Conservation (phyloP, 306 rosid genomes). For the Trifolium repens region DNA sequence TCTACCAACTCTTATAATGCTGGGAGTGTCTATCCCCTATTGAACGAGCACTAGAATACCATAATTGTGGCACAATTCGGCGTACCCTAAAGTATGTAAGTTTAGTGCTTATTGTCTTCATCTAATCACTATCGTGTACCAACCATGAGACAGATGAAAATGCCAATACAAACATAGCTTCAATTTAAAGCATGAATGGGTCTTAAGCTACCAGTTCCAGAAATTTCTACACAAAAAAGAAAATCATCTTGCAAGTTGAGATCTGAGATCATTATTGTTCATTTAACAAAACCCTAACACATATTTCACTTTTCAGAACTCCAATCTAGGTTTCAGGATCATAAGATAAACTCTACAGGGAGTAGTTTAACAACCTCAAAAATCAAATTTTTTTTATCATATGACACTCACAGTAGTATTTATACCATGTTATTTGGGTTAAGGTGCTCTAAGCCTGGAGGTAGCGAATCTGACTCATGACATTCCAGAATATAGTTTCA, state of each 20-base stretch:
- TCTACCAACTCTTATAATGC: slow-evolving; percentile 22
- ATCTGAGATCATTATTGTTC: not conserved
- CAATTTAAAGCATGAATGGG: slow-evolving; percentile 17
- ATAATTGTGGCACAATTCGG: slow-evolving; percentile 7
- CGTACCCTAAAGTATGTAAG: not conserved
- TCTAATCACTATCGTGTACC: slow-evolving; percentile 20
- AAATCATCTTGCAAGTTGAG: slow-evolving; percentile 8
- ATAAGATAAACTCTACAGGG: not conserved
- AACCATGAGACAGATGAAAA: slow-evolving; percentile 14
- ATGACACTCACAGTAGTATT: no score
- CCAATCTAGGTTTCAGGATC: slow-evolving; percentile 11
- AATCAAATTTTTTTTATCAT: no score
- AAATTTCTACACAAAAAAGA: slow-evolving; percentile 7
- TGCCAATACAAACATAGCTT: not conserved
- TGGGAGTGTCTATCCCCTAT: slow-evolving; percentile 3
- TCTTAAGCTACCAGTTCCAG: slow-evolving; percentile 14
- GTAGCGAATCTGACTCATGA: no score
- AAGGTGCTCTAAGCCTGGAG: no score
- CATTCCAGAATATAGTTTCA: no score
- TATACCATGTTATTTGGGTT: no score
- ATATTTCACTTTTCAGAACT: not conserved
- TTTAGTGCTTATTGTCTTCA: slow-evolving; percentile 16
- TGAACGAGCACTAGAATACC: slow-evolving; percentile 24
- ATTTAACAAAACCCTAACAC: not conserved
- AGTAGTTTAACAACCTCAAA: not conserved